Percentiles rank a stretch among this genome's conserved stretches.
phyloP scores from a whole-genome alignment of 2,329 filamentous ascomycete genomes.

The Trichoderma guizhouense region DNA sequence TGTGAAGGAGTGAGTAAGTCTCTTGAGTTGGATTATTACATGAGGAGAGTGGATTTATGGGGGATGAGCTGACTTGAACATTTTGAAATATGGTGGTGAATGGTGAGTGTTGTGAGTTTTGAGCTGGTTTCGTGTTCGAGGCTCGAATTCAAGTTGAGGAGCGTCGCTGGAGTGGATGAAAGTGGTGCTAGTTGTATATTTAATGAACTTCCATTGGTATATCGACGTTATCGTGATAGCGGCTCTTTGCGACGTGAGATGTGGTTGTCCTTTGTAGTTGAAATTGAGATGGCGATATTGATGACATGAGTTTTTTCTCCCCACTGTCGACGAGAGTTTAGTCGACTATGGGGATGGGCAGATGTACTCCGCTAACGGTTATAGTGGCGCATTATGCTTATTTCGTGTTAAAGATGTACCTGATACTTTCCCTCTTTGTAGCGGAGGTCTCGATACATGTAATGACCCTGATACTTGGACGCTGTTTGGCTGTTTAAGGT shows the following conservation, averaged over 20 bases:
- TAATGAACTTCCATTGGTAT: neutral
- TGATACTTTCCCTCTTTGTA: neutral
- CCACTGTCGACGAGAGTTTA: neutral
- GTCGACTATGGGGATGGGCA: neutral
- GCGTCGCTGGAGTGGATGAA: neutral
- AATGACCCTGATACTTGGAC: too few relatives aligned
- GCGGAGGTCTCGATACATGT: neutral
- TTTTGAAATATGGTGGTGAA: neutral
- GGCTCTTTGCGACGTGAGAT: neutral
- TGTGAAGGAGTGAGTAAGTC: neutral
- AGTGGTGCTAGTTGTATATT: neutral
- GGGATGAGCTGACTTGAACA: constrained; percentile 13
- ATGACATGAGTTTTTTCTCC: neutral
- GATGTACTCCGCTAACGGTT: neutral
- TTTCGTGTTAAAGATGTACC: neutral
- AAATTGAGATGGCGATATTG: neutral
- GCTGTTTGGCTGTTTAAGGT: too few relatives aligned
- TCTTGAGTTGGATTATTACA: neutral
- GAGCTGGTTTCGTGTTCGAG: neutral
- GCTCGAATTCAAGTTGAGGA: neutral
- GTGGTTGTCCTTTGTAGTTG: neutral
- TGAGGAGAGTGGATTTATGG: too few relatives aligned
- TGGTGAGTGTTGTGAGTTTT: neutral
- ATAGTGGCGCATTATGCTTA: neutral
- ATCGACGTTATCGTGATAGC: neutral